Evolutionary conservation across 805 yeast species (phyloP), one percentile per base, ranked within the genome.

Genomic region (Candida dajiaensis): DNA sequence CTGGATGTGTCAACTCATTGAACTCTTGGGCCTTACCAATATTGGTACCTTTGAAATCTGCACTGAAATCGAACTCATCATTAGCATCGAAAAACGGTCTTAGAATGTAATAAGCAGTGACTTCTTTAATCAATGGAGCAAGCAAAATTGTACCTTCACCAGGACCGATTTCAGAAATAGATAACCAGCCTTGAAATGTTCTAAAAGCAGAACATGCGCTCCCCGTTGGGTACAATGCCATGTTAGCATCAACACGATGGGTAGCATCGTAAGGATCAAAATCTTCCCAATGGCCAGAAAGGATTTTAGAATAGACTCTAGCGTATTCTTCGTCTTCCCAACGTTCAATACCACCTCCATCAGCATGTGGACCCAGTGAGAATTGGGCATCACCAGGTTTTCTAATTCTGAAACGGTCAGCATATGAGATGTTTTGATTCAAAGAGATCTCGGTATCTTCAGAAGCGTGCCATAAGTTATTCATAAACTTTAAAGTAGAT

Each of bases 161-260:
- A 15, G 68, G 58, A 15, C 61, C 62, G 12, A 58, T 64, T 16
- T 59, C 61, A 16, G 69, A 60, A 47, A 72, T 54, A 4, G 74
- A 63, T 16, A 72, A 51, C 75, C 76, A 72, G 7, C 76, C 76
- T 54, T 73, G 76, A 39, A 70, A 66, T 5, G 71, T 57, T 43
- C 77, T 62, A 52, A 72, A 69, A 15, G 63, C 62, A 13, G 68
- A 57, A 50, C 72, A 68, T 41, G 48, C 41, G 19, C 37, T 38
- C 22, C 44, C 54, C 16, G 56, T 53, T 37, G 60, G 62, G 50
- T 71, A 68, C 41, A 66, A 50, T 43, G 68, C 66, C 45, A 63
- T 61, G 10, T 56, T 55, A 1, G 72, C 71, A 22, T 55, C 48
- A 11, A 67, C 57, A 23, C 76, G 55, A 29, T 63, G 61, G 19